Evolutionary conservation across 129 eudicot genomes (phyloP).

Genomic region (Artemisia argyi): DNA sequence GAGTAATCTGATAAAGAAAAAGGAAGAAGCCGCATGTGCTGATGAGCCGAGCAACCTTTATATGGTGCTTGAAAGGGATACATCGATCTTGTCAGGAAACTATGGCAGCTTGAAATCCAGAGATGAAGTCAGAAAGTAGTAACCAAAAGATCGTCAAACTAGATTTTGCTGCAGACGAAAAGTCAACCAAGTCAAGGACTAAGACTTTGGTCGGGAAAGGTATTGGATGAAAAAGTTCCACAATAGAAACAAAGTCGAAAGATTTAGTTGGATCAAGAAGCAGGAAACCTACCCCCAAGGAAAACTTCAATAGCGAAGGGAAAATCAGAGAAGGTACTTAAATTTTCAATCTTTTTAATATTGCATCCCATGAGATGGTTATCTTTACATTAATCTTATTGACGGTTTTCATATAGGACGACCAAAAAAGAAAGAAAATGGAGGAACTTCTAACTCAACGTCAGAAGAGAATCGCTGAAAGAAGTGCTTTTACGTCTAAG

Average conservation of each 20-base stretch:
- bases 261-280: slow-evolving; percentile 39
- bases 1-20: slow-evolving; percentile 26
- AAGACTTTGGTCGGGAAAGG: slow-evolving; percentile 23
- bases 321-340: slow-evolving; percentile 63
- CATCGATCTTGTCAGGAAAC: slow-evolving; percentile 46
- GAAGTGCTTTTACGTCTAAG: slow-evolving; percentile 51
- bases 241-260: slow-evolving; percentile 53
- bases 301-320: slow-evolving; percentile 36
- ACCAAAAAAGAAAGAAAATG: slow-evolving; percentile 70
- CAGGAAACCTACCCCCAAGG: slow-evolving; percentile 38
- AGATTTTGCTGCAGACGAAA: slow-evolving; percentile 32
- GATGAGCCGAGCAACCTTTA: slow-evolving; percentile 65
- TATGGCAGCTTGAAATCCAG: slow-evolving; percentile 58
- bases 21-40: slow-evolving; percentile 13
- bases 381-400: slow-evolving; percentile 18
- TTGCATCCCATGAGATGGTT: not conserved
- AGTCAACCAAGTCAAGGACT: slow-evolving; percentile 34
- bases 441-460: slow-evolving; percentile 68
- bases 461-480: slow-evolving; percentile 80
- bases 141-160: slow-evolving; percentile 27
- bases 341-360: slow-evolving; percentile 12
- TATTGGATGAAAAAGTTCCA: slow-evolving; percentile 32
- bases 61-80: slow-evolving; percentile 60
- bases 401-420: slow-evolving; percentile 50
- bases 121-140: slow-evolving; percentile 47